Evolutionary conservation across 192 early-diverging fungal species (phyloP).

Genomic region (Mortierella antarctica): DNA sequence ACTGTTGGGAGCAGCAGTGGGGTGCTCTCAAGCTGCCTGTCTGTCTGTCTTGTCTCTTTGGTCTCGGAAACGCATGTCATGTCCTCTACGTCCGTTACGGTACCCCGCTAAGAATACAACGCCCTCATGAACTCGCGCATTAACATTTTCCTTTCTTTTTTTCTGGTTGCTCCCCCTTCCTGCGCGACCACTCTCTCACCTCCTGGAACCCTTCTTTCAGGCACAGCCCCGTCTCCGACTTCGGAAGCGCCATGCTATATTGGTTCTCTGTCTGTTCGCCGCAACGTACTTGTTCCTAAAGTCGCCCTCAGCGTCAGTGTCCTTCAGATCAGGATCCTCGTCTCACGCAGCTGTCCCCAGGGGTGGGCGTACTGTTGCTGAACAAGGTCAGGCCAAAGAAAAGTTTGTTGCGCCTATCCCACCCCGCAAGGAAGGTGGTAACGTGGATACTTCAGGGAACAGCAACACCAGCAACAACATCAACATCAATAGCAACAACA

Average conservation of each 20-base stretch:
- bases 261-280: conserved; percentile 34
- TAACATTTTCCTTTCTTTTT: neutral
- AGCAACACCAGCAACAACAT: neutral
- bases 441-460: too few species aligned
- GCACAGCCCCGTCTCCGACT: conserved; percentile 6
- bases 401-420: neutral
- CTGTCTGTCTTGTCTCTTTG: neutral
- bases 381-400: conserved; percentile 5
- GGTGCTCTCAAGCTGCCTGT: neutral
- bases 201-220: neutral
- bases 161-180: neutral
- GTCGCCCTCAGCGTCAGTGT: conserved; percentile 12
- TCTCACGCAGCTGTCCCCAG: neutral
- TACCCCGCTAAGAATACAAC: too few species aligned
- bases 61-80: too few species aligned
- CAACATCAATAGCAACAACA: neutral
- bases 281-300: conserved; percentile 37
- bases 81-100: too few species aligned
- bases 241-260: conserved; percentile 45
- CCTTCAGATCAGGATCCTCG: neutral
- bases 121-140: neutral
- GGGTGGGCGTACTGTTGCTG: neutral
- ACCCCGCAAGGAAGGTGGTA: neutral
- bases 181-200: too few species aligned
- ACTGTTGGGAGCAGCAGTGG: neutral